phyloP scores from a whole-genome alignment of 371 early-diverging fungal genomes.

The Coemansia sp. region DNA sequence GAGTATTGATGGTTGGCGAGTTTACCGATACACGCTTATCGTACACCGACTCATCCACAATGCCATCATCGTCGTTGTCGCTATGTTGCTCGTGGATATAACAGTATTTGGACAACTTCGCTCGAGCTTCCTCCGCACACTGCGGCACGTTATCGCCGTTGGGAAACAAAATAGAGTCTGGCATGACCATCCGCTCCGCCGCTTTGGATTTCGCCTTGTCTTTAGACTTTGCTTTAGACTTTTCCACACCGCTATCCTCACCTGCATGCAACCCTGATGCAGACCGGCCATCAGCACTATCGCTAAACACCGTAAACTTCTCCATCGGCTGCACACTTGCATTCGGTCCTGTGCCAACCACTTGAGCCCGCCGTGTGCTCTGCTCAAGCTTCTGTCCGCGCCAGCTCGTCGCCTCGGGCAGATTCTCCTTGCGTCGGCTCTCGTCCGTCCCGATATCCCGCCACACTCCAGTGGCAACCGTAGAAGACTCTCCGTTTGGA shows the following conservation, averaged over 20 bases:
- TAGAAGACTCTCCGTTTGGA: conserved; percentile 22
- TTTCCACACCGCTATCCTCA: not conserved
- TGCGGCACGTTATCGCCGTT: conserved; percentile 24
- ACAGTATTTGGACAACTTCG: conserved; percentile 19
- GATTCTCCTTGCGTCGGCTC: conserved; percentile 54
- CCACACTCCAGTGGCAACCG: conserved; percentile 26
- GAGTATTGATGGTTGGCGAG: conserved; percentile 70
- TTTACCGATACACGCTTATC: conserved; percentile 16
- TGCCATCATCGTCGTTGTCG: conserved; percentile 10
- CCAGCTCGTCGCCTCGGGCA: conserved; percentile 51
- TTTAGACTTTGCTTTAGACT: not conserved
- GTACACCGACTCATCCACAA: conserved; percentile 22
- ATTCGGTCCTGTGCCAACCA: not conserved
- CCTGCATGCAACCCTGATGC: not conserved
- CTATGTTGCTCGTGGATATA: not conserved
- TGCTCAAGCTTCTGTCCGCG: conserved; percentile 52
- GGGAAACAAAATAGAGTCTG: conserved; percentile 23
- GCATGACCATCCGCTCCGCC: conserved; percentile 38
- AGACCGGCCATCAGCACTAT: conserved; percentile 5
- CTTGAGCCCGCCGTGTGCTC: not conserved
- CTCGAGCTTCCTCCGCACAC: conserved; percentile 40
- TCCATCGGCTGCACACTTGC: conserved; percentile 5
- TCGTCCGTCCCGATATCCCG: conserved; percentile 53
- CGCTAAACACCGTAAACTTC: conserved; percentile 52
- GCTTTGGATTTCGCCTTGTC: conserved; percentile 6